Evolutionary conservation across 352 stramenopile species (phyloP).

Genomic region (Albugo candida): DNA sequence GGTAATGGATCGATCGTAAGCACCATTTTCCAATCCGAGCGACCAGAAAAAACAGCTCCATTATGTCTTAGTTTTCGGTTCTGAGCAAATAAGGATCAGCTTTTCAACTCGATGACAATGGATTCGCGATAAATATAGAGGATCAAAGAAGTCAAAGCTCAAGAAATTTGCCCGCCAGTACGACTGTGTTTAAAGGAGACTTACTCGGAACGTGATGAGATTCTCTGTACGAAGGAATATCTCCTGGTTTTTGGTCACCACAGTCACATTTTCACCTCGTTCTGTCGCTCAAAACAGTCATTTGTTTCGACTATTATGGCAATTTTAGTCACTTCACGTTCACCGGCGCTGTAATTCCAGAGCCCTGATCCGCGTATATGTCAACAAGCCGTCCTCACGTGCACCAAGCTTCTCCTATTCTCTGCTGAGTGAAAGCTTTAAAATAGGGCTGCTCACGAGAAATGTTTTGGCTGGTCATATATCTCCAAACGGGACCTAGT

Average conservation of each 20-base stretch:
- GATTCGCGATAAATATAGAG: background rate
- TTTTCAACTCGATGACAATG: background rate
- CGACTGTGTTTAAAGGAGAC: conserved; percentile 41
- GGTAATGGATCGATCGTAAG: too few species aligned
- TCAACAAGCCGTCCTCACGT: conserved; percentile 77
- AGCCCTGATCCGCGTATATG: conserved; percentile 80
- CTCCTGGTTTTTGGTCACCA: too few species aligned
- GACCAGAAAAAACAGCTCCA: background rate
- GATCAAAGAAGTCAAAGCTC: background rate
- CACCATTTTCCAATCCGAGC: background rate
- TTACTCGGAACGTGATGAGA: conserved; percentile 43
- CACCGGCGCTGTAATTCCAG: conserved; percentile 80
- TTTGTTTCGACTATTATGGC: conserved; percentile 83
- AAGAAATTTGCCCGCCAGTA: background rate
- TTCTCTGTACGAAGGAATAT: too few species aligned
- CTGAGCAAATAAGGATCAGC: background rate
- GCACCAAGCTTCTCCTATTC: conserved; percentile 51
- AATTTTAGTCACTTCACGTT: conserved; percentile 91
- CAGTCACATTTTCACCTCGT: too few species aligned
- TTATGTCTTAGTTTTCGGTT: conserved; percentile 7
- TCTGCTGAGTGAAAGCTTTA: conserved; percentile 4
- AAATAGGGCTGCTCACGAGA: conserved; percentile 9
- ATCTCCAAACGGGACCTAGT: conserved; percentile 69
- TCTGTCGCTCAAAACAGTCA: conserved; percentile 85
- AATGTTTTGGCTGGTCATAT: conserved; percentile 21